These are phyloP conservation scores for Cadophora malorum DNA, from an alignment of 2,329 filamentous ascomycete genomes.

Conservation along the genomic window DNA sequence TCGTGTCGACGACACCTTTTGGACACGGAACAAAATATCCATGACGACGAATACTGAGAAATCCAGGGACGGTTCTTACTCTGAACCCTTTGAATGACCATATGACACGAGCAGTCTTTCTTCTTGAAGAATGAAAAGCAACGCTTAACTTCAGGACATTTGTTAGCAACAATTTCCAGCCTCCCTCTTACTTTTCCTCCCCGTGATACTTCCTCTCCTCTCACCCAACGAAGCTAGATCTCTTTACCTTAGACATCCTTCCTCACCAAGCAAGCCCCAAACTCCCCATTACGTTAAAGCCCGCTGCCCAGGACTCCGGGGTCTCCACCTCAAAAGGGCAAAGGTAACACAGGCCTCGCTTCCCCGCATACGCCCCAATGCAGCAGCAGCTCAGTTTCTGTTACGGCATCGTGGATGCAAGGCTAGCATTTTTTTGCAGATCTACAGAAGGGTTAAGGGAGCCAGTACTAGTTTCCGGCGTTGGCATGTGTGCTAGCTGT, in stretches of 20 bases:
- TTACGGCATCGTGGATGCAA: constrained; percentile 29
- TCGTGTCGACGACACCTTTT: too few species aligned
- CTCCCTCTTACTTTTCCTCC: background rate
- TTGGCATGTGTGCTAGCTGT: constrained; percentile 13
- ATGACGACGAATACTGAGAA: too few species aligned
- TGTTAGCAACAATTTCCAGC: background rate
- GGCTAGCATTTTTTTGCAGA: constrained; percentile 1
- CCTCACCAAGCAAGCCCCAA: background rate
- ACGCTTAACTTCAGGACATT: too few species aligned
- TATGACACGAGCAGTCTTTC: too few species aligned
- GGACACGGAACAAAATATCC: too few species aligned
- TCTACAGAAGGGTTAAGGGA: background rate
- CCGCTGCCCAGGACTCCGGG: background rate
- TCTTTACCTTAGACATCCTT: background rate
- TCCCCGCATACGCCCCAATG: constrained; percentile 22
- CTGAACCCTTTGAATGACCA: too few species aligned
- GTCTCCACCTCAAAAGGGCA: background rate
- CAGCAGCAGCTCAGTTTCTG: constrained; percentile 19
- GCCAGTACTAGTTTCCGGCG: constrained; percentile 3
- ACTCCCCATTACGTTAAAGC: constrained; percentile 10
- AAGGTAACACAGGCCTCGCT: background rate
- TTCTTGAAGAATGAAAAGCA: too few species aligned
- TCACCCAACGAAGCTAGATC: background rate
- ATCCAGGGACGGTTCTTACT: too few species aligned
- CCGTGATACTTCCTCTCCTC: background rate